phyloP scores from a whole-genome alignment of 306 rosid species.

The Dalbergia oliveri region DNA sequence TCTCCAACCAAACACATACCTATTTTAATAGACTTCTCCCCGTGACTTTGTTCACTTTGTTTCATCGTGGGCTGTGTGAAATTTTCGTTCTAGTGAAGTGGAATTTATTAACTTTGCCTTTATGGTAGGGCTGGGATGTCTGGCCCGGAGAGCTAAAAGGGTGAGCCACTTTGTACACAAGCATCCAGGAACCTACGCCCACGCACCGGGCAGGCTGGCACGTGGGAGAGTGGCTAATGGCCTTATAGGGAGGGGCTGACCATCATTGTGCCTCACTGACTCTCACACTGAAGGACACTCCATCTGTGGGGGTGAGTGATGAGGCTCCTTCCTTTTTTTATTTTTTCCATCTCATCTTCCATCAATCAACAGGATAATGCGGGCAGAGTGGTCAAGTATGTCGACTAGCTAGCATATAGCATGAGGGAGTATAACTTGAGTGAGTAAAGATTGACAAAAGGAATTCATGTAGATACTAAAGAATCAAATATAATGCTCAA shows the following conservation, averaged over 20 bases:
- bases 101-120: conserved; percentile 40
- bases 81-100: conserved; percentile 16
- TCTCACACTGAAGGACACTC: conserved; percentile 58
- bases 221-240: conserved; percentile 67
- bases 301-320: conserved; percentile 11
- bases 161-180: conserved; percentile 49
- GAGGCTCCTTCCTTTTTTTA: conserved; percentile 4
- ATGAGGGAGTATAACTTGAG: neutral
- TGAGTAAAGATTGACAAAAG: neutral
- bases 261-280: conserved; percentile 57
- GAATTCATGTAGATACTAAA: neutral
- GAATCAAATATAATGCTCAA: conserved; percentile 30
- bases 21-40: too few relatives aligned
- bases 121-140: conserved; percentile 75
- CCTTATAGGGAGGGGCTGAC: conserved; percentile 56
- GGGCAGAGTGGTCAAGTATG: conserved; percentile 26
- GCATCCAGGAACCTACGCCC: conserved; percentile 45
- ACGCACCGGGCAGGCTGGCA: conserved; percentile 76
- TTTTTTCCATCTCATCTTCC: neutral
- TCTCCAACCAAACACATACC: too few relatives aligned
- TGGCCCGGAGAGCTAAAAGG: conserved; percentile 62
- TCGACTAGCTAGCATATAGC: conserved; percentile 11
- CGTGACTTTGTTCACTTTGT: neutral
- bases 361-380: too few relatives aligned
- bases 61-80: too few relatives aligned